These are phyloP conservation scores for Aspergillus diversus DNA, from an alignment of 495 filamentous ascomycete species.

Conservation along the genomic window DNA sequence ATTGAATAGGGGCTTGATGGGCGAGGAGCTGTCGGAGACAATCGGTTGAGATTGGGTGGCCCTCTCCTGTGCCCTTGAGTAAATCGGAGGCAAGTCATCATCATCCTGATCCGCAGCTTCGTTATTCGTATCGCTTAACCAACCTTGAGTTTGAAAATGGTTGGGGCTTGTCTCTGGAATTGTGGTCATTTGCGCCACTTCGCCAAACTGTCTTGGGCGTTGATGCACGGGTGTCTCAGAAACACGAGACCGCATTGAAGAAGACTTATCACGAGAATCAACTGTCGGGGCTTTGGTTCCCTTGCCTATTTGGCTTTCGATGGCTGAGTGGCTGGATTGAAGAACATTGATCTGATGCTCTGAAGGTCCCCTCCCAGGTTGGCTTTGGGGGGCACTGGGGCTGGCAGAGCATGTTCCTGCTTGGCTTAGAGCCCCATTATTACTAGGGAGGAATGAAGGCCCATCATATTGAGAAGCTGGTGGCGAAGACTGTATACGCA, in stretches of 20 bases:
- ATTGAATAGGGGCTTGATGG: constrained; percentile 33
- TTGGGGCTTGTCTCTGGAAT: constrained; percentile 50
- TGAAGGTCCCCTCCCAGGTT: constrained; percentile 6
- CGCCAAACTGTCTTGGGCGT: constrained; percentile 29
- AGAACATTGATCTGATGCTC: constrained; percentile 16
- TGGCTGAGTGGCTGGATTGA: constrained; percentile 25
- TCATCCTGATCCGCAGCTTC: constrained; percentile 43
- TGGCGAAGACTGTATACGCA: constrained; percentile 32
- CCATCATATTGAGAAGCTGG: constrained; percentile 23
- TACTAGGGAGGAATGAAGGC: constrained; percentile 14
- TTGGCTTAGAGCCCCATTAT: constrained; percentile 1
- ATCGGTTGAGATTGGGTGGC: constrained; percentile 30
- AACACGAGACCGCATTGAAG: constrained; percentile 47
- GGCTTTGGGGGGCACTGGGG: constrained; percentile 16
- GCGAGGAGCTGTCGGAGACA: constrained; percentile 33
- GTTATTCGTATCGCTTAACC: constrained; percentile 32
- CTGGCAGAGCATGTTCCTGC: constrained; percentile 15
- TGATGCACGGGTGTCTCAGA: constrained; percentile 44
- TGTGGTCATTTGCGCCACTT: constrained; percentile 37
- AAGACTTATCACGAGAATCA: constrained; percentile 34
- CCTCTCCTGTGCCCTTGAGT: constrained; percentile 26
- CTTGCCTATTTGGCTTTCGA: not conserved
- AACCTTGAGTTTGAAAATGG: constrained; percentile 30
- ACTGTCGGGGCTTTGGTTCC: constrained; percentile 11
- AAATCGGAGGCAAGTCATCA: constrained; percentile 47